Base-by-base conservation (phyloP, 768 basidiomycete species). In the Melanogaster broomeanus region DNA sequence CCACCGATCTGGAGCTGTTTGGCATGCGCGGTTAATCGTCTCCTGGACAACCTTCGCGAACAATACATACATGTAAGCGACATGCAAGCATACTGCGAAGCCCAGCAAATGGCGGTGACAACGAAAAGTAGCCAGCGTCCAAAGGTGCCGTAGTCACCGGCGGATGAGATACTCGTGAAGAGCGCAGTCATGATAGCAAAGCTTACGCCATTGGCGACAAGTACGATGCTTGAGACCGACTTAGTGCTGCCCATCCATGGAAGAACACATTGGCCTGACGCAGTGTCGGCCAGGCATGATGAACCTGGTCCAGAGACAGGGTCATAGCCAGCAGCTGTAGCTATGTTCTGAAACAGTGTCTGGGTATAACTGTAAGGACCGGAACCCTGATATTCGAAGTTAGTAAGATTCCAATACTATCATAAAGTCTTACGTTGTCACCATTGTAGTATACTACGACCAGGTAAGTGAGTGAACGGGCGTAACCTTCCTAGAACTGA, bases 131-230 rank as follows among this genome's bases (percentile, higher is more conserved):
- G 66, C 88, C 89, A 92, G 13, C 86, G 81, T 19, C 88, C 88
- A 60, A 92, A 90, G 18, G 56, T 68, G 11, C 69, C 68, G 42
- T 69, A 71, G 31, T 69, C 68, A 9, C 59, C 68, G 3, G 64
- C 70, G 9, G 72, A 72, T 10, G 85, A 83, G 37, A 93, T 82
- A 0, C 88, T 90, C 3, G 90, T 93, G 70, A 93, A 90, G 42
- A 92, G 81, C 28, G 79, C 55, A 0, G 90, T 90, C 88, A 92
- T 90, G n/a, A 89, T 72, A 11, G 86, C 87, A 55, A 91, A 93
- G 61, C 83, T 83, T 45, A 85, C 71, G 1, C 90, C 89, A 42
- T 88, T 91, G 1, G 89, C 79, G 19, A 92, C 72, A 13, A 93
- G 73, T 16, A 92, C 83, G 24, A 92, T 71, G 39, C 89, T 88